Percentiles rank a stretch among this genome's conserved stretches.
These are phyloP conservation scores for Tulasnella sp. DNA, from an alignment of 768 basidiomycete genomes.

Conservation along the genomic window DNA sequence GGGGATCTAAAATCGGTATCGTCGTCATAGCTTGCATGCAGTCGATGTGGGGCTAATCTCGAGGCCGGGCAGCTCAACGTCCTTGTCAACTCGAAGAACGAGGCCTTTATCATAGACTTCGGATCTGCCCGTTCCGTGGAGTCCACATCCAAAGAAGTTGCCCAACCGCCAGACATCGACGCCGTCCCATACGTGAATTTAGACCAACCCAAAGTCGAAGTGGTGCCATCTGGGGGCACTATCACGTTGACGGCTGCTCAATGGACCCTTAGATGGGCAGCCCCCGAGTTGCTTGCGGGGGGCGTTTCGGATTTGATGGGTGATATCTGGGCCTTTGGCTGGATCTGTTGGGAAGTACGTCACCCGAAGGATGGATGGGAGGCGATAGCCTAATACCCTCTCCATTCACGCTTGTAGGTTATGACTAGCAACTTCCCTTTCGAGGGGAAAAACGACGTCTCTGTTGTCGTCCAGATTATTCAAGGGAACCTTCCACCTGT, in stretches of 20 bases:
- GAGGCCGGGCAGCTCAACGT: neutral
- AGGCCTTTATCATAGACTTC: neutral
- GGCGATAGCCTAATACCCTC: neutral
- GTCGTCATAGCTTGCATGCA: neutral
- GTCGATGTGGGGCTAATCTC: neutral
- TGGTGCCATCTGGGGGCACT: neutral
- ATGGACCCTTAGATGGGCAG: constrained; percentile 5
- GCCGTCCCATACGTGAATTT: neutral
- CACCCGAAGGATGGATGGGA: too few species aligned
- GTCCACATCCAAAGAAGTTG: neutral
- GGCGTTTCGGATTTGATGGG: neutral
- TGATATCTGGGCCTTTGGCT: neutral
- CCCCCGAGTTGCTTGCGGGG: neutral
- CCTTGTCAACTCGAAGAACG: neutral
- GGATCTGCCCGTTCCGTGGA: neutral
- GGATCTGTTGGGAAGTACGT: neutral
- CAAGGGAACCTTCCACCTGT: neutral
- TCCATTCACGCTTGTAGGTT: neutral
- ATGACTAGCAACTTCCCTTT: neutral
- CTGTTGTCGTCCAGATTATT: neutral
- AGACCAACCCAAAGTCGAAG: neutral
- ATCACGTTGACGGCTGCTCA: neutral
- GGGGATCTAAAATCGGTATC: neutral
- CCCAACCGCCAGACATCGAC: neutral
- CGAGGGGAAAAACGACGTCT: neutral